phyloP scores from a whole-genome alignment of 495 filamentous ascomycete species.

The Tuber aestivum region DNA sequence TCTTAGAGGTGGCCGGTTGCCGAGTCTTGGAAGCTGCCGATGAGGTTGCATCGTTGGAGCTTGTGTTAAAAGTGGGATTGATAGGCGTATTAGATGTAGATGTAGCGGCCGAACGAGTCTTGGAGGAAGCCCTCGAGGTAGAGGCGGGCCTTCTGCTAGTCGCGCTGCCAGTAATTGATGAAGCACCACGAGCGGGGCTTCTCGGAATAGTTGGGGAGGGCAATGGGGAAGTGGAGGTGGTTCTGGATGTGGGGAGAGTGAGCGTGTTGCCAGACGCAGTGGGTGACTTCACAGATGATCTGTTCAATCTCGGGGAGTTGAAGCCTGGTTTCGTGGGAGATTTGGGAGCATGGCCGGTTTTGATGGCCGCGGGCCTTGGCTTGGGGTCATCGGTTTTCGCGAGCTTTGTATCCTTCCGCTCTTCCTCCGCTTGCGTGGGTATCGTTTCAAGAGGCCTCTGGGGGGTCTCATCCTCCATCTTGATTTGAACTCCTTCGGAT shows the following conservation, averaged over 20 bases:
- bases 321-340: slow-evolving; percentile 31
- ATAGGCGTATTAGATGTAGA: slow-evolving; percentile 11
- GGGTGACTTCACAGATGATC: slow-evolving; percentile 12
- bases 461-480: slow-evolving; percentile 7
- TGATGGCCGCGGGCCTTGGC: slow-evolving; percentile 14
- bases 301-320: slow-evolving; percentile 9
- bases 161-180: slow-evolving; percentile 5
- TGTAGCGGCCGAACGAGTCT: slow-evolving; percentile 13
- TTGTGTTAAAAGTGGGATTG: neutral
- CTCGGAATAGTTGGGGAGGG: slow-evolving; percentile 30
- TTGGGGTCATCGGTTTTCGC: slow-evolving; percentile 20
- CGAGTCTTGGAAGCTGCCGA: slow-evolving; percentile 22
- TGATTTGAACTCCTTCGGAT: slow-evolving; percentile 9
- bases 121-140: slow-evolving; percentile 15
- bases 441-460: slow-evolving; percentile 18
- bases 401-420: slow-evolving; percentile 13
- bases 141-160: slow-evolving; percentile 6
- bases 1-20: slow-evolving; percentile 20
- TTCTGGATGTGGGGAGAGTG: slow-evolving; percentile 25
- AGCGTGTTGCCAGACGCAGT: slow-evolving; percentile 26
- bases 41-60: neutral
- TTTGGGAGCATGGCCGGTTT: slow-evolving; percentile 25
- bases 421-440: slow-evolving; percentile 2
- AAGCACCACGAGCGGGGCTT: slow-evolving; percentile 19
- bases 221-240: slow-evolving; percentile 26